These are phyloP conservation scores for Mortierella sp. DNA, from an alignment of 371 early-diverging fungal genomes.

Conservation along the genomic window DNA sequence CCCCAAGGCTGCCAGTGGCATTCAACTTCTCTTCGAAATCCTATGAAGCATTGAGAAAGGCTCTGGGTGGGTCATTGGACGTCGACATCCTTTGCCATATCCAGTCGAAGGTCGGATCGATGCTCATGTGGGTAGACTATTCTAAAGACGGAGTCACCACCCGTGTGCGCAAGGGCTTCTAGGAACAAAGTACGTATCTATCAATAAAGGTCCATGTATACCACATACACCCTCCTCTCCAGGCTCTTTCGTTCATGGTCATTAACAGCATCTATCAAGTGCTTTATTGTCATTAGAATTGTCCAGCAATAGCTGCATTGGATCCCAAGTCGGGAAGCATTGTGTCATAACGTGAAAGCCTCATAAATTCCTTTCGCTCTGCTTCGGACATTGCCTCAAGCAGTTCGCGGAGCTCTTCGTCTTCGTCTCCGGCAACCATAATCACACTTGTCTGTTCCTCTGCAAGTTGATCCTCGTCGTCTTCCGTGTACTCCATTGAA, in stretches of 20 bases:
- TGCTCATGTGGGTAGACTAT: slow-evolving; percentile 53
- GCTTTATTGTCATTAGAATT: not conserved
- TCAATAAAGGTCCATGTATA: too few relatives aligned
- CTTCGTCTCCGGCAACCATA: slow-evolving; percentile 8
- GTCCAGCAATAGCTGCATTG: not conserved
- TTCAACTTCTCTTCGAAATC: slow-evolving; percentile 40
- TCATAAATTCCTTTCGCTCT: slow-evolving; percentile 36
- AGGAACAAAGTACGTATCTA: not conserved
- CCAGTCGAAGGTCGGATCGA: slow-evolving; percentile 42
- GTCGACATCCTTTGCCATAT: slow-evolving; percentile 50
- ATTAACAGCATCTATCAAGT: too few relatives aligned
- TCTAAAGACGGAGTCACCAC: slow-evolving; percentile 33
- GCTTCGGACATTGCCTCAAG: slow-evolving; percentile 37
- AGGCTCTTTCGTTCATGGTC: not conserved
- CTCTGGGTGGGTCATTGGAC: slow-evolving; percentile 47
- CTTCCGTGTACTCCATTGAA: slow-evolving; percentile 6
- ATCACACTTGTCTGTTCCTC: not conserved
- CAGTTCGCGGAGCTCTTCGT: slow-evolving; percentile 15
- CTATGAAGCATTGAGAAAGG: slow-evolving; percentile 49
- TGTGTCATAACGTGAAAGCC: slow-evolving; percentile 19
- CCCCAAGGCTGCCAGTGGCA: slow-evolving; percentile 38
- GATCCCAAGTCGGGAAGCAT: not conserved
- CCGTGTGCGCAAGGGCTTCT: slow-evolving; percentile 40
- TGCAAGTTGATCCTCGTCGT: not conserved
- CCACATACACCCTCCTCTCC: too few relatives aligned